Base-by-base conservation (phyloP, 148 eudicot species). In the Rhododendron williamsianum region DNA sequence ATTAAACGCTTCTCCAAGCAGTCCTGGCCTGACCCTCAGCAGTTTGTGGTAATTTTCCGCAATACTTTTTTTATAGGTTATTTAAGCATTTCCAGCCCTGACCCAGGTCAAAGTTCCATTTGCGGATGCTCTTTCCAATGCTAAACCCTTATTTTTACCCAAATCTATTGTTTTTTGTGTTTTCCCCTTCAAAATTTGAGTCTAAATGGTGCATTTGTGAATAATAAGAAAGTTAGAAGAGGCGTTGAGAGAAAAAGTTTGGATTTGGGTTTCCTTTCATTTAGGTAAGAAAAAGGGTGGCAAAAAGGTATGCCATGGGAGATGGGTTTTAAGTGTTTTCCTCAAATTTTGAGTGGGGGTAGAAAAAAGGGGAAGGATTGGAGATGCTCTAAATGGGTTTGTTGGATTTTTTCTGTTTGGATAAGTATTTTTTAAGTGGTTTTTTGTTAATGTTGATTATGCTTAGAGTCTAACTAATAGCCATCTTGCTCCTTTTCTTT, bases 1-100 rank as follows among this genome's bases (percentile, higher is more conserved):
- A 76, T 92, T 71, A 92, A 92, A 77, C 90, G 93, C 78, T 92
- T 92, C 78, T 90, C 93, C 7, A 92, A 90, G 88, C 92, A 82
- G 86, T 92, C 93, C 9, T 92, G 92, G 93, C 93, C 93, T 9
- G 92, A 92, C 80, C 91, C 90, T 46, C 92, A 92, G 65, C 93
- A 90, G 82, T 92, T 92, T 90, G 88, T 89, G 91, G 93, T 90
- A 86, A 87, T 19, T 9, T 49, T 18, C 38, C 12, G 15, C 5
- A 30, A 3, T 10, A 67, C 52, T 69, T 3, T 27, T 27, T 69
- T 12, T 69, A 1, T 11, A 4, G 18, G 18, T 3, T 69, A 11
- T 27, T 27, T 69, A n/a, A 23, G 30, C 30, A 8, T n/a, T n/a
- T 65, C 71, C 71, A 8, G 71, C 0, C 30, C 67, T 33, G 35